Evolutionary conservation across 2,329 filamentous ascomycete species (phyloP).

Genomic region (Harringtonia aguacate): DNA sequence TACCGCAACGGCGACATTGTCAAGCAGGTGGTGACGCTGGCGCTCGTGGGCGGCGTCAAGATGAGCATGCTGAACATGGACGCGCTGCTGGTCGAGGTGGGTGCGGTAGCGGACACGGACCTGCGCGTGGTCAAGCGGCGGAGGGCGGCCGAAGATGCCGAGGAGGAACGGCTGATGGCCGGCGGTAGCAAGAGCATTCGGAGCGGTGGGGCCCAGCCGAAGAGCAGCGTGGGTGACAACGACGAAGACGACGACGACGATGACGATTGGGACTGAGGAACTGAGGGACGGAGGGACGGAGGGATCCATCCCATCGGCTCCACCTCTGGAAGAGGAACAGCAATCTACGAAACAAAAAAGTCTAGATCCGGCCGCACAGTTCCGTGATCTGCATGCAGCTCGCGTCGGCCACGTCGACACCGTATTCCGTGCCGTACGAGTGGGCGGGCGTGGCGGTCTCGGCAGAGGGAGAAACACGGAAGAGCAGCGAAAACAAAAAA

Average conservation of each 20-base stretch:
- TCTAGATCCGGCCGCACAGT: too few species aligned
- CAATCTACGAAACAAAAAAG: too few species aligned
- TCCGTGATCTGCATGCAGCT: too few species aligned
- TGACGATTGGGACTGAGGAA: slow-evolving; percentile 19
- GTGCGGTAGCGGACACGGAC: slow-evolving; percentile 69
- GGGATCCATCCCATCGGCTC: too few species aligned
- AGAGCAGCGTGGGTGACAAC: slow-evolving; percentile 7
- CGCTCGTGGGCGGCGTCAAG: slow-evolving; percentile 61
- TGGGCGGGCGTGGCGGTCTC: too few species aligned
- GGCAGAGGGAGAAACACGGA: too few species aligned
- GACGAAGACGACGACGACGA: slow-evolving; percentile 17
- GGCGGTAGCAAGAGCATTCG: slow-evolving; percentile 27
- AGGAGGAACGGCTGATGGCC: slow-evolving; percentile 43
- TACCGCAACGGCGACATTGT: slow-evolving; percentile 90
- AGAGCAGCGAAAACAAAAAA: too few species aligned
- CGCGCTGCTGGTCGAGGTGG: slow-evolving; percentile 68
- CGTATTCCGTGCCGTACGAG: too few species aligned
- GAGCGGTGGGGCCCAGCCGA: slow-evolving; percentile 13
- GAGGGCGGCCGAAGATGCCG: slow-evolving; percentile 47
- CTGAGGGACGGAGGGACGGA: too few species aligned
- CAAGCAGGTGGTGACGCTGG: slow-evolving; percentile 83
- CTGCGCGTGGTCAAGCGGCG: slow-evolving; percentile 59
- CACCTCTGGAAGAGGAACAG: too few species aligned
- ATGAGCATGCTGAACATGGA: slow-evolving; percentile 69
- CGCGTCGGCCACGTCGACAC: too few species aligned